Evolutionary conservation across 208 protist genomes (phyloP).

Genomic region (Acanthamoeba castellanii): DNA sequence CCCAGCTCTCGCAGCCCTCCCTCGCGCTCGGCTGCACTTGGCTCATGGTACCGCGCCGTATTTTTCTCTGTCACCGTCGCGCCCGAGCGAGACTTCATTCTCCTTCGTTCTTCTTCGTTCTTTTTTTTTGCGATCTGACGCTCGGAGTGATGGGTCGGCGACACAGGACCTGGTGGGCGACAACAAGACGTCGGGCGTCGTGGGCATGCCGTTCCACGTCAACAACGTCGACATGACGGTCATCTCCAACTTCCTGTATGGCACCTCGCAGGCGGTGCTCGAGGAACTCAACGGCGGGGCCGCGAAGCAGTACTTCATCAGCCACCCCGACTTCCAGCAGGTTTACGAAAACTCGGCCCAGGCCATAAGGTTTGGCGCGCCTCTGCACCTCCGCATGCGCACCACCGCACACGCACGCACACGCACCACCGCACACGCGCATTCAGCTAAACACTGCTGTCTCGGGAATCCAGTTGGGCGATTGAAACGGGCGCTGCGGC

Average conservation of each 20-base stretch:
- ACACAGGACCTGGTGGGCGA: too few species aligned
- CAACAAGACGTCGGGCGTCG: background rate
- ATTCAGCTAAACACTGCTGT: too few species aligned
- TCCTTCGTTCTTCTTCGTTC: background rate
- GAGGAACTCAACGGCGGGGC: background rate
- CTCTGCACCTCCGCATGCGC: background rate
- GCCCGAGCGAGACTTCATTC: background rate
- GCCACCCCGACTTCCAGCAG: background rate
- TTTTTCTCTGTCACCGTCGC: background rate
- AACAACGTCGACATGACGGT: conserved; percentile 58
- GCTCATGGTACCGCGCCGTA: background rate
- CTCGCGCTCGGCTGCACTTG: background rate
- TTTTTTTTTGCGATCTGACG: background rate
- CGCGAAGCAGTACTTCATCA: background rate
- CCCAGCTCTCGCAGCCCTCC: background rate
- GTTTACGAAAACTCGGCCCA: background rate
- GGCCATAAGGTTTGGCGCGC: background rate
- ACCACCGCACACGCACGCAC: background rate
- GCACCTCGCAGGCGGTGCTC: conserved; percentile 9
- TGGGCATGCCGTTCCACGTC: conserved; percentile 51
- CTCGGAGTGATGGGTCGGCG: too few species aligned
- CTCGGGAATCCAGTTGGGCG: background rate
- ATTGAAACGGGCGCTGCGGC: background rate
- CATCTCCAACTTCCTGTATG: conserved; percentile 66
- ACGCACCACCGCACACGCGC: too few species aligned